Conservation (phyloP, 1,139 yeast species). For the Yamadazyma epiphylla region DNA sequence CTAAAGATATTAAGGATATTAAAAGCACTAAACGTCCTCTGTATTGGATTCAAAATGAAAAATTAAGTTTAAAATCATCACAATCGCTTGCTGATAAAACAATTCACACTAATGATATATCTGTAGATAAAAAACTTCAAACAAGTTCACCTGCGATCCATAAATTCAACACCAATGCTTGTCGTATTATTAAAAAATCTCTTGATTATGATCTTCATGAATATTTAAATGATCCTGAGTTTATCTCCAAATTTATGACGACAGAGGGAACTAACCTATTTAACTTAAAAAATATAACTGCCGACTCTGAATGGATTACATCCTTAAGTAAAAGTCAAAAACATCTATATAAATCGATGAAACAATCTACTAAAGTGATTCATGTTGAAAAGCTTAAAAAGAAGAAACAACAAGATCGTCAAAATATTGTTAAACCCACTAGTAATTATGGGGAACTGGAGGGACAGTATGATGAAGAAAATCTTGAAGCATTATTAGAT, state of each 20-base stretch:
- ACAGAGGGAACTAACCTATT: conserved; percentile 22
- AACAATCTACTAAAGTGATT: conserved; percentile 8
- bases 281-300: conserved; percentile 27
- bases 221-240: conserved; percentile 21
- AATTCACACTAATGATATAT: conserved; percentile 1
- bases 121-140: conserved; percentile 15
- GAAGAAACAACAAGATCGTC: conserved; percentile 11
- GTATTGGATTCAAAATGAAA: conserved; percentile 12
- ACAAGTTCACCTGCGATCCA: conserved; percentile 29
- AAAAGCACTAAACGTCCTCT: too few relatives aligned
- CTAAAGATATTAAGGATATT: not conserved
- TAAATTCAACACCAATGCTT: conserved; percentile 24
- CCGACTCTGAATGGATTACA: conserved; percentile 15
- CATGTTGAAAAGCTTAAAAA: conserved; percentile 9
- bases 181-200: conserved; percentile 23
- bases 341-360: conserved; percentile 16
- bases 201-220: conserved; percentile 18
- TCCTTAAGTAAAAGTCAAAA: conserved; percentile 7
- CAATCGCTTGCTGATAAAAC: conserved; percentile 7
- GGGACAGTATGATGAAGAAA: conserved; percentile 27
- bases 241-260: conserved; percentile 22
- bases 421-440: conserved; percentile 2
- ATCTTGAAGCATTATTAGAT: conserved; percentile 25
- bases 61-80: conserved; percentile 8
- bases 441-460: conserved; percentile 28